Evolutionary conservation across 2,329 filamentous ascomycete species (phyloP).

Genomic region (Dothistroma pini): DNA sequence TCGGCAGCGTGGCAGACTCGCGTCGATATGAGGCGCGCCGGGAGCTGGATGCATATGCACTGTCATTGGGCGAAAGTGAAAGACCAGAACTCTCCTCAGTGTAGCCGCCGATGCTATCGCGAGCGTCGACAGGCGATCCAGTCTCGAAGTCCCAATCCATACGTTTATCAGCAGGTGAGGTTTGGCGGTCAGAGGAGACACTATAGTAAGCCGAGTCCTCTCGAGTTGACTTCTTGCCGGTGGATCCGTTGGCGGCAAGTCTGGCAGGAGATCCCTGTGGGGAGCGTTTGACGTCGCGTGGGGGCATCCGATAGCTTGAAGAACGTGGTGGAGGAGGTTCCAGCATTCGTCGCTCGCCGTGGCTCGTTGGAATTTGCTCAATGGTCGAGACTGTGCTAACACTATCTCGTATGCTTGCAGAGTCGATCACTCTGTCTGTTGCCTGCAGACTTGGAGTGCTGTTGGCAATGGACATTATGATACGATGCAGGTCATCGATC

Average conservation of each 20-base stretch:
- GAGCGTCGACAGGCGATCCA: conserved; percentile 19
- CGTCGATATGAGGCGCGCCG: conserved; percentile 15
- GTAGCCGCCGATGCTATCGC: conserved; percentile 17
- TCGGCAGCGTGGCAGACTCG: conserved; percentile 29
- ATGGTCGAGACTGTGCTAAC: conserved; percentile 19
- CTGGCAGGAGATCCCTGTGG: conserved; percentile 5
- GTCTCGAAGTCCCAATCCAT: conserved; percentile 27
- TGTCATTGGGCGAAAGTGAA: conserved; percentile 18
- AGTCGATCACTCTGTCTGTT: conserved; percentile 12
- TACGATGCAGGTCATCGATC: conserved; percentile 31
- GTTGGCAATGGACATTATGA: conserved; percentile 29
- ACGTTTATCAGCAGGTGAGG: conserved; percentile 5
- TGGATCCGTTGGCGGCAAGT: conserved; percentile 4
- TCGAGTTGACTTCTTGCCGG: conserved; percentile 8
- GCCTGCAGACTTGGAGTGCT: conserved; percentile 22
- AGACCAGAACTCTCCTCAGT: conserved; percentile 5
- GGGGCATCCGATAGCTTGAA: conserved; percentile 9
- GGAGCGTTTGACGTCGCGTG: conserved; percentile 11
- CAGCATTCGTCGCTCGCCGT: conserved; percentile 3
- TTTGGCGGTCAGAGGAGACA: neutral
- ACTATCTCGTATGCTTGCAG: conserved; percentile 16
- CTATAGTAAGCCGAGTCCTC: conserved; percentile 26
- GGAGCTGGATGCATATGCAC: conserved; percentile 17
- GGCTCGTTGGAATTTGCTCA: conserved; percentile 8
- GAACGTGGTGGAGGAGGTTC: conserved; percentile 14